Percentiles rank a stretch among this genome's conserved stretches.
Evolutionary conservation across 768 basidiomycete genomes (phyloP).

Genomic region (Psilocybe cubensis): DNA sequence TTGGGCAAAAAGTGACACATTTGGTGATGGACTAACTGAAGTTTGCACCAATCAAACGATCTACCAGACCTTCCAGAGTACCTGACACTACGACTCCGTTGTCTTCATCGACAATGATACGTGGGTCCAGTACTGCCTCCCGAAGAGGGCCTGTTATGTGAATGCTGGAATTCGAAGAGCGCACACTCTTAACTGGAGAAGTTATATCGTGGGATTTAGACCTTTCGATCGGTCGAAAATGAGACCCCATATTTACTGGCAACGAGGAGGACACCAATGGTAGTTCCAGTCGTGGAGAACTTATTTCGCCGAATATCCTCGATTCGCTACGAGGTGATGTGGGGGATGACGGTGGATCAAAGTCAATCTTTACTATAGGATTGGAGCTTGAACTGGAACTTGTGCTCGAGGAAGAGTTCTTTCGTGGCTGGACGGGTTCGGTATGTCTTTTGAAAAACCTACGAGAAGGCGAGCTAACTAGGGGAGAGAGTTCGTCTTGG

Average conservation of each 20-base stretch:
- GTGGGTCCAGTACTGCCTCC: conserved; percentile 28
- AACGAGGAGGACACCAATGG: conserved; percentile 14
- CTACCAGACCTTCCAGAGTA: conserved; percentile 46
- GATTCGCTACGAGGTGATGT: conserved; percentile 3
- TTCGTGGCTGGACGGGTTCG: neutral
- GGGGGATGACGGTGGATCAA: neutral
- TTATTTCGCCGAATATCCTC: neutral
- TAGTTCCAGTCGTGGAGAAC: conserved; percentile 12
- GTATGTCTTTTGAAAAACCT: neutral
- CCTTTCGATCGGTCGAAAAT: conserved; percentile 5
- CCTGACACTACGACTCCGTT: conserved; percentile 38
- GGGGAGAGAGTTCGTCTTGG: conserved; percentile 12
- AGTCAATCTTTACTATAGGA: conserved; percentile 1
- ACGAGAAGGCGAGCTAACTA: neutral
- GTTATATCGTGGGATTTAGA: conserved; percentile 7
- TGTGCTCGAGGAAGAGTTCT: conserved; percentile 3
- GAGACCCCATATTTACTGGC: conserved; percentile 2
- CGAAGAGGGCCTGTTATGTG: conserved; percentile 19
- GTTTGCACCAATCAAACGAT: conserved; percentile 39
- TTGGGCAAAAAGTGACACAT: too few species aligned
- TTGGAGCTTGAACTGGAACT: conserved; percentile 4
- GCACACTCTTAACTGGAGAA: conserved; percentile 19
- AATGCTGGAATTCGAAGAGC: conserved; percentile 22
- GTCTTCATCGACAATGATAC: conserved; percentile 28
- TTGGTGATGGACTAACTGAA: conserved; percentile 36